Percentiles rank a stretch among this genome's conserved stretches.
These are phyloP conservation scores for Umbilicaria muhlenbergii DNA, from an alignment of 495 filamentous ascomycete species.

Conservation along the genomic window DNA sequence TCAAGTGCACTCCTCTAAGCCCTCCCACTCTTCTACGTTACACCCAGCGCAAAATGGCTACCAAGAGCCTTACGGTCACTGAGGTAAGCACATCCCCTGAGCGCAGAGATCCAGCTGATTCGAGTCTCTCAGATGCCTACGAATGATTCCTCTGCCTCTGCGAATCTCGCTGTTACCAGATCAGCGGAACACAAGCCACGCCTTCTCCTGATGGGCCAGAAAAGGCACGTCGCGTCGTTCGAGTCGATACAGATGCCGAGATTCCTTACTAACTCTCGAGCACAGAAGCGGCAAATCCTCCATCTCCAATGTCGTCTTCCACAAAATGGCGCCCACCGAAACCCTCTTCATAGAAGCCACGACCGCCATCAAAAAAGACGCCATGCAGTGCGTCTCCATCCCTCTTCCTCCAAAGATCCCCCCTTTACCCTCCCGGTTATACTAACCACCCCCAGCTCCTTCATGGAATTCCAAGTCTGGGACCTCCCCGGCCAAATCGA, in stretches of 20 bases:
- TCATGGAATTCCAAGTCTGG: conserved; percentile 98
- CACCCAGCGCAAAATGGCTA: no score
- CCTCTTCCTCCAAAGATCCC: neutral
- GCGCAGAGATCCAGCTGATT: no score
- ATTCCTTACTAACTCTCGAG: neutral
- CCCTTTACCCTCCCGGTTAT: neutral
- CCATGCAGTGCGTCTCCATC: conserved; percentile 65
- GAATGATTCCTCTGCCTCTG: conserved; percentile 17
- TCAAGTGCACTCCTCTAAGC: no score
- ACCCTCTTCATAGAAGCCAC: conserved; percentile 92
- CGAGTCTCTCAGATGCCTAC: no score
- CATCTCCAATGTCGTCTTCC: conserved; percentile 93
- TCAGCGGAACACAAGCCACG: conserved; percentile 48
- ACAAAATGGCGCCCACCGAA: conserved; percentile 89
- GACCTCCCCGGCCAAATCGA: conserved; percentile 92
- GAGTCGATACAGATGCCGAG: neutral
- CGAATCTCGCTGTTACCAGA: conserved; percentile 20
- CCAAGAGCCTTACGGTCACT: no score
- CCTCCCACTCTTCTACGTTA: no score
- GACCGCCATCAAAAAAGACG: conserved; percentile 79
- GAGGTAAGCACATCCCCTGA: no score
- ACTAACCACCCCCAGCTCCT: conserved; percentile 43
- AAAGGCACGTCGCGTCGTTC: conserved; percentile 43
- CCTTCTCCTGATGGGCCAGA: conserved; percentile 86
- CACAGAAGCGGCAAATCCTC: conserved; percentile 90